Conservation (phyloP, 768 basidiomycete species). For the Coprinellus micaceus region DNA sequence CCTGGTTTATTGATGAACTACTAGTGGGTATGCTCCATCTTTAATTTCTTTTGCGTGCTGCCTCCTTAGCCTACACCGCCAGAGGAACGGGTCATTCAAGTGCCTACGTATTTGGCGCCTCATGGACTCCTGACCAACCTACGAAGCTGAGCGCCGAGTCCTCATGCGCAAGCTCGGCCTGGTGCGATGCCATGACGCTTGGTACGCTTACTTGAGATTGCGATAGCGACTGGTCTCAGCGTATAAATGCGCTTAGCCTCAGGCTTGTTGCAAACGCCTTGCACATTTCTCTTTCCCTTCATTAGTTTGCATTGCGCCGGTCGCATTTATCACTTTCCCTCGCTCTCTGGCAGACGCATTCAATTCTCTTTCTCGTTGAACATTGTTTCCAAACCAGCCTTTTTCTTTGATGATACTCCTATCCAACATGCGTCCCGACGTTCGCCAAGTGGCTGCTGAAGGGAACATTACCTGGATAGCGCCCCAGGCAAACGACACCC, state of each 20-base stretch:
- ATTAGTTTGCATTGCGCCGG: conserved; percentile 1
- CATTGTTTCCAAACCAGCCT: no score
- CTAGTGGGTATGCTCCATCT: no score
- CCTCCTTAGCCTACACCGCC: no score
- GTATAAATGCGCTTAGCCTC: background rate
- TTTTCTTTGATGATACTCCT: conserved; percentile 3
- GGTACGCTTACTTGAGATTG: no score
- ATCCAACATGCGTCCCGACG: background rate
- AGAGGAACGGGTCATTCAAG: no score
- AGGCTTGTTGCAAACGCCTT: background rate
- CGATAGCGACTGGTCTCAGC: background rate
- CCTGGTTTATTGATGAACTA: no score
- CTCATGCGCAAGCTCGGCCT: no score
- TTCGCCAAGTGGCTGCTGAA: background rate
- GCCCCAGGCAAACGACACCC: conserved; percentile 11
- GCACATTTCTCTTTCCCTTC: background rate
- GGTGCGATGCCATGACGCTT: no score
- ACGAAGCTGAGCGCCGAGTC: no score
- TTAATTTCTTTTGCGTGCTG: no score
- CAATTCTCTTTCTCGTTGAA: background rate
- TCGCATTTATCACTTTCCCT: conserved; percentile 1
- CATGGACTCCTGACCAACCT: no score
- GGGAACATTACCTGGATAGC: conserved; percentile 9
- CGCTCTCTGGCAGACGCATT: conserved; percentile 3
- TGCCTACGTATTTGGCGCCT: no score